A percentile compares a stretch with the other conserved stretches of the same genome.
These are phyloP conservation scores for Didymella pinodella DNA, from an alignment of 2,329 filamentous ascomycete species.

Conservation along the genomic window DNA sequence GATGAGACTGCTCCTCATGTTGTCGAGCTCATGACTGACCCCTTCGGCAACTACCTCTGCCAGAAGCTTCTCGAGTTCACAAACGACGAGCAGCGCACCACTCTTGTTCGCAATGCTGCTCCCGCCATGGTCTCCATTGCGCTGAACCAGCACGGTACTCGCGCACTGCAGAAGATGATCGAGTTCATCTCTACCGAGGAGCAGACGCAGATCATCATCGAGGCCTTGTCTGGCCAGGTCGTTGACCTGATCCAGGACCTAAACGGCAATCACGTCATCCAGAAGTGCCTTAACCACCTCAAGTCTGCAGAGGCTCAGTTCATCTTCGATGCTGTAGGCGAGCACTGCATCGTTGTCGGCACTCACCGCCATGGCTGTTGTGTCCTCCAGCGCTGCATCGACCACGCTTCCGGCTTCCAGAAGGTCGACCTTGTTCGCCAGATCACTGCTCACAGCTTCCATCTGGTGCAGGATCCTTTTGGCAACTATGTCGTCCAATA, in stretches of 20 bases:
- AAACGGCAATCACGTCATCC: slow-evolving; percentile 98
- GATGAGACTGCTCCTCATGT: slow-evolving; percentile 92
- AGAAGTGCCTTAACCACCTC: slow-evolving; percentile 98
- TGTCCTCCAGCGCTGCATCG: slow-evolving; percentile 96
- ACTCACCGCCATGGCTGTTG: slow-evolving; percentile 98
- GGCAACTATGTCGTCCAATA: slow-evolving; percentile 99
- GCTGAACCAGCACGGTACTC: slow-evolving; percentile 94
- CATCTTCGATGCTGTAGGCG: slow-evolving; percentile 94
- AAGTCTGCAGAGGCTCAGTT: slow-evolving; percentile 86
- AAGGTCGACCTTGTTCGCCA: slow-evolving; percentile 84
- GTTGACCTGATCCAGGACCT: slow-evolving; percentile 96
- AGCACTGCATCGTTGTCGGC: slow-evolving; percentile 85
- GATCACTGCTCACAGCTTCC: slow-evolving; percentile 88
- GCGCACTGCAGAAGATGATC: slow-evolving; percentile 99
- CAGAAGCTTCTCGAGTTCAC: slow-evolving; percentile 97
- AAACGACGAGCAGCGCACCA: slow-evolving; percentile 92
- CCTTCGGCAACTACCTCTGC: slow-evolving; percentile 98
- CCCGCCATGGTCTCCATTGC: slow-evolving; percentile 91
- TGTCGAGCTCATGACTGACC: slow-evolving; percentile 96
- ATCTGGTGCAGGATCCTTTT: slow-evolving; percentile 93
- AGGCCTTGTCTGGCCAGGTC: slow-evolving; percentile 81
- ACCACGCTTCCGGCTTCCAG: slow-evolving; percentile 90
- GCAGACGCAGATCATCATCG: slow-evolving; percentile 80
- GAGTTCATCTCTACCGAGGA: slow-evolving; percentile 84
- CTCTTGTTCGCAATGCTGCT: slow-evolving; percentile 88